phyloP scores from a whole-genome alignment of 371 early-diverging fungal genomes.

The Parasitella parasitica region DNA sequence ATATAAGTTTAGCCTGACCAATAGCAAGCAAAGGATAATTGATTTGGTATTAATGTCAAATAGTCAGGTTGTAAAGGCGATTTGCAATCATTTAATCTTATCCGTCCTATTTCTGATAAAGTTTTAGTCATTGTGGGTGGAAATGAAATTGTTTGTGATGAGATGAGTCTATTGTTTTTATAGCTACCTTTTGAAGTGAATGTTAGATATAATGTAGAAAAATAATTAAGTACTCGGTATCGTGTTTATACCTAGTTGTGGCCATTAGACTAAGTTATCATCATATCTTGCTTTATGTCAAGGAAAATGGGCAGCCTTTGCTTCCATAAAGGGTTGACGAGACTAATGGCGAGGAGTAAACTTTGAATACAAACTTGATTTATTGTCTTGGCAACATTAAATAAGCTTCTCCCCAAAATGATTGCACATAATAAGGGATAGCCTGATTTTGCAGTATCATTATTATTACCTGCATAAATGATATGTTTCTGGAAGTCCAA shows the following conservation, averaged over 20 bases:
- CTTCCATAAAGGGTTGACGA: conserved; percentile 5
- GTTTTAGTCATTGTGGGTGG: not conserved
- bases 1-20: conserved; percentile 8
- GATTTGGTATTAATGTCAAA: conserved; percentile 6
- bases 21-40: conserved; percentile 2
- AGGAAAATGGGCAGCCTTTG: not conserved
- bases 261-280: not conserved
- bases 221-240: not conserved
- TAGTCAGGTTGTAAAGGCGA: not conserved
- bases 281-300: not conserved
- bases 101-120: not conserved
- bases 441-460: not conserved
- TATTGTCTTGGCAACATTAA: conserved; percentile 3
- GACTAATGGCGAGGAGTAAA: not conserved
- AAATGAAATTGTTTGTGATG: not conserved
- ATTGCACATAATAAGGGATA: not conserved
- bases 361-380: not conserved
- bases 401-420: not conserved
- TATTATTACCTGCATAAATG: not conserved
- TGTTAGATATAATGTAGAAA: not conserved
- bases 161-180: not conserved
- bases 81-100: not conserved
- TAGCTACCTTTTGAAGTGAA: not conserved
- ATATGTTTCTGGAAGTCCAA: not conserved
- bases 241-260: not conserved